These are phyloP conservation scores for Penicillium tannophilum DNA, from an alignment of 495 filamentous ascomycete genomes.

Conservation along the genomic window DNA sequence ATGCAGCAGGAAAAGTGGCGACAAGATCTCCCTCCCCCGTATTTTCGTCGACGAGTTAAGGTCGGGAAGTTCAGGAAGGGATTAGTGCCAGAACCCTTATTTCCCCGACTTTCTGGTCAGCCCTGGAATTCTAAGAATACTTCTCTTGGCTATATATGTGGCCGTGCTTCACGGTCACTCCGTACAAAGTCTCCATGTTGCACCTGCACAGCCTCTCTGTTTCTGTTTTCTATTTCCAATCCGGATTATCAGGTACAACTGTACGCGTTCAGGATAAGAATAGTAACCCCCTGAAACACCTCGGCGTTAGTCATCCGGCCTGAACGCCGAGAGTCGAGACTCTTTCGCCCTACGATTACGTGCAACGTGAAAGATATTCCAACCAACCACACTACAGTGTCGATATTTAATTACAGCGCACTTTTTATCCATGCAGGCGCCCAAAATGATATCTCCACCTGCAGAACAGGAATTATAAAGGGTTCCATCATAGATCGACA, in stretches of 20 bases:
- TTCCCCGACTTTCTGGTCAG: conserved; percentile 25
- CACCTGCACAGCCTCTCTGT: conserved; percentile 1
- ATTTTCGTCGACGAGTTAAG: conserved; percentile 12
- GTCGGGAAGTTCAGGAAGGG: conserved; percentile 43
- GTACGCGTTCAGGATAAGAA: not conserved
- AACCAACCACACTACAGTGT: not conserved
- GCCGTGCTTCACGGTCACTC: not conserved
- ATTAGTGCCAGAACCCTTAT: conserved; percentile 25
- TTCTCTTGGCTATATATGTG: not conserved
- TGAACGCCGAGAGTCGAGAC: not conserved
- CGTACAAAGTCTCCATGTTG: not conserved
- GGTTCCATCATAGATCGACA: conserved; percentile 21
- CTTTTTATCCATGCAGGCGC: not conserved
- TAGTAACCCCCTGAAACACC: not conserved
- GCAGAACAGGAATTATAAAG: conserved; percentile 11
- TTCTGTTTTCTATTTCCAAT: not conserved
- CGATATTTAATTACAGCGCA: not conserved
- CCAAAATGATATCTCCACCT: conserved; percentile 8
- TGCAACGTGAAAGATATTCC: not conserved
- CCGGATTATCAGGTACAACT: not conserved
- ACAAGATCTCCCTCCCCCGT: conserved; percentile 1
- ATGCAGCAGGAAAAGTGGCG: not conserved
- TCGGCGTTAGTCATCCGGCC: not conserved
- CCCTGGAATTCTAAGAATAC: conserved; percentile 23
- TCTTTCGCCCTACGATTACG: not conserved